Conservation (phyloP, 352 stramenopile species). For the Phytophthora ohioensis region DNA sequence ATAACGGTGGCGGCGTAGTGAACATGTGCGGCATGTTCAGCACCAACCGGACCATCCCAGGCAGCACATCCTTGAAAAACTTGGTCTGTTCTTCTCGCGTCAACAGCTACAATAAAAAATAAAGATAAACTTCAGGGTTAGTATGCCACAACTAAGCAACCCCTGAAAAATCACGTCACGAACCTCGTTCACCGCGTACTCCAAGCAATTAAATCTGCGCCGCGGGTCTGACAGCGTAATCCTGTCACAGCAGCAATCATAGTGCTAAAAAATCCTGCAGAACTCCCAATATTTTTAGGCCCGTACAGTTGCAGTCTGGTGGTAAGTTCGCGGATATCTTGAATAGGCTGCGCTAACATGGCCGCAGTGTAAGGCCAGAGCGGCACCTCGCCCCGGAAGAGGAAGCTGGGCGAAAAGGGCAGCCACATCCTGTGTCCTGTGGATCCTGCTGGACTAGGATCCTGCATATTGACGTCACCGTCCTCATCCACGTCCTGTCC, state of each 20-base stretch:
- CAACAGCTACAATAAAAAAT: conserved; percentile 44
- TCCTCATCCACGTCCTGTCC: conserved; percentile 19
- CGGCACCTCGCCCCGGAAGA: conserved; percentile 50
- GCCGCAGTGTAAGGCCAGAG: conserved; percentile 78
- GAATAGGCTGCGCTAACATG: conserved; percentile 56
- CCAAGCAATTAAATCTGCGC: conserved; percentile 46
- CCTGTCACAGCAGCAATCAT: conserved; percentile 25
- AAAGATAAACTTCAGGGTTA: background rate
- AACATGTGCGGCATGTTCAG: conserved; percentile 66
- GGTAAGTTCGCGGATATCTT: conserved; percentile 43
- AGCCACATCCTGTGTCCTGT: conserved; percentile 36
- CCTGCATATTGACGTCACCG: conserved; percentile 33
- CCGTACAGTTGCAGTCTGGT: conserved; percentile 55
- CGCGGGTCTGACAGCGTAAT: conserved; percentile 39
- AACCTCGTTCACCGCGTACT: conserved; percentile 52
- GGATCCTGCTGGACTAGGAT: conserved; percentile 1
- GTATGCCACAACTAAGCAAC: background rate
- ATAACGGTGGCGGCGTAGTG: conserved; percentile 39
- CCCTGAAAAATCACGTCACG: background rate
- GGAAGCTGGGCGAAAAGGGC: conserved; percentile 54
- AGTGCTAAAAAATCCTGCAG: conserved; percentile 10
- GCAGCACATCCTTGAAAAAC: conserved; percentile 61
- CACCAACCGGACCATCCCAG: conserved; percentile 58
- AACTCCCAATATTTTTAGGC: background rate
- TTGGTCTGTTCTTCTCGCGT: conserved; percentile 30